Conservation (phyloP, 495 filamentous ascomycete species). For the Penicillium malachiteum region DNA sequence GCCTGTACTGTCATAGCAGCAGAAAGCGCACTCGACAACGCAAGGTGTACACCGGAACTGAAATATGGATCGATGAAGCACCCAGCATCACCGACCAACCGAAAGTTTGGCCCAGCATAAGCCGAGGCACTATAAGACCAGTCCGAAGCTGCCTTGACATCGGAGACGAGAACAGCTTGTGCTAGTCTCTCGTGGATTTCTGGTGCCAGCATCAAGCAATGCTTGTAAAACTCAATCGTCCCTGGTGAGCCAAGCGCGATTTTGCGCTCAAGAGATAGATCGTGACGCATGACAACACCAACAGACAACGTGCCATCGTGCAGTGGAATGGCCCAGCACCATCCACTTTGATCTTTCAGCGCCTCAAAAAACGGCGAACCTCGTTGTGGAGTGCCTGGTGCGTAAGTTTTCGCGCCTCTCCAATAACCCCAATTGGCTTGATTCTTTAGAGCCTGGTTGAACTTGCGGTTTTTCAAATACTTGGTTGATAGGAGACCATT, state of each 20-base stretch:
- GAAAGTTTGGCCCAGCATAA: constrained; percentile 35
- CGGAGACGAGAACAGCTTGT: constrained; percentile 29
- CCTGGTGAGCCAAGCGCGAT: constrained; percentile 21
- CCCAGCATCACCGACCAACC: constrained; percentile 42
- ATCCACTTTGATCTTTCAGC: constrained; percentile 25
- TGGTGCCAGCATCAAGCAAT: constrained; percentile 31
- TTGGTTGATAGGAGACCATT: constrained; percentile 34
- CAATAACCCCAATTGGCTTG: constrained; percentile 44
- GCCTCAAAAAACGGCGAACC: constrained; percentile 39
- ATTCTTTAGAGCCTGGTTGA: constrained; percentile 39
- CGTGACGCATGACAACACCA: constrained; percentile 37
- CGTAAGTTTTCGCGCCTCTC: constrained; percentile 23
- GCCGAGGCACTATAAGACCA: constrained; percentile 44
- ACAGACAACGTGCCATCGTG: constrained; percentile 36
- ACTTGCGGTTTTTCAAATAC: constrained; percentile 36
- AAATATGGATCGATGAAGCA: constrained; percentile 48
- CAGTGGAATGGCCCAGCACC: constrained; percentile 33
- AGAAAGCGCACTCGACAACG: constrained; percentile 42
- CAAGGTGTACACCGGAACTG: constrained; percentile 51
- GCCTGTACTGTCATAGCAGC: constrained; percentile 44
- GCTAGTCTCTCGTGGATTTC: constrained; percentile 26
- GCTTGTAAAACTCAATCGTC: constrained; percentile 37
- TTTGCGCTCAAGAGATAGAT: constrained; percentile 23
- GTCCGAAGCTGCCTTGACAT: constrained; percentile 40
- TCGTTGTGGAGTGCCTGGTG: constrained; percentile 8